Evolutionary conservation across 2,329 filamentous ascomycete genomes (phyloP).

Genomic region (Penicillium sp.): DNA sequence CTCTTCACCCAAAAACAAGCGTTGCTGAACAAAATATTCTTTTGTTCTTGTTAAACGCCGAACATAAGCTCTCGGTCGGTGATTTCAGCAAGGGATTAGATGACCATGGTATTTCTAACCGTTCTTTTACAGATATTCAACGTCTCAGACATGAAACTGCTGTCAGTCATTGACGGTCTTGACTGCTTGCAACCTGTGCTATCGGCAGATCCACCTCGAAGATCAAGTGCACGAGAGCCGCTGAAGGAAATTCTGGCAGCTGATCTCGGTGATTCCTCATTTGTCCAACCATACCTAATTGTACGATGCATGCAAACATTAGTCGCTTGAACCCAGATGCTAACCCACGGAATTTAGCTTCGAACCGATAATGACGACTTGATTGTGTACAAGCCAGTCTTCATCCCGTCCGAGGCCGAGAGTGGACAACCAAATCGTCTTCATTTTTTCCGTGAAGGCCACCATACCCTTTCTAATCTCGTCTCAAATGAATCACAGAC

Average conservation of each 20-base stretch:
- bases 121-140: constrained; percentile 64
- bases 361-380: constrained; percentile 80
- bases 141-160: constrained; percentile 70
- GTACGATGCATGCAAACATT: constrained; percentile 51
- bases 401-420: constrained; percentile 33
- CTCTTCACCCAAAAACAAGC: constrained; percentile 20
- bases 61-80: constrained; percentile 74
- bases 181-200: constrained; percentile 75
- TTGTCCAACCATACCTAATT: constrained; percentile 75
- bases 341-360: constrained; percentile 51
- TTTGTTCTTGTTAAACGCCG: constrained; percentile 73
- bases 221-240: constrained; percentile 69
- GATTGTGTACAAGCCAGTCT: constrained; percentile 81
- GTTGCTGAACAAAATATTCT: constrained; percentile 55
- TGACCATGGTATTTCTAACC: neutral
- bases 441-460: constrained; percentile 74
- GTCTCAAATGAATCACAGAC: constrained; percentile 49
- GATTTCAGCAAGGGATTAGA: neutral
- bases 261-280: constrained; percentile 75
- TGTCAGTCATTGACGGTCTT: constrained; percentile 75
- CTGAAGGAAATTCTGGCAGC: constrained; percentile 80
- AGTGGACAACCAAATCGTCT: constrained; percentile 44
- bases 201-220: constrained; percentile 68
- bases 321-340: neutral
- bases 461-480: constrained; percentile 64